phyloP scores from a whole-genome alignment of 352 stramenopile genomes.

The Halophytophthora polymorphica region DNA sequence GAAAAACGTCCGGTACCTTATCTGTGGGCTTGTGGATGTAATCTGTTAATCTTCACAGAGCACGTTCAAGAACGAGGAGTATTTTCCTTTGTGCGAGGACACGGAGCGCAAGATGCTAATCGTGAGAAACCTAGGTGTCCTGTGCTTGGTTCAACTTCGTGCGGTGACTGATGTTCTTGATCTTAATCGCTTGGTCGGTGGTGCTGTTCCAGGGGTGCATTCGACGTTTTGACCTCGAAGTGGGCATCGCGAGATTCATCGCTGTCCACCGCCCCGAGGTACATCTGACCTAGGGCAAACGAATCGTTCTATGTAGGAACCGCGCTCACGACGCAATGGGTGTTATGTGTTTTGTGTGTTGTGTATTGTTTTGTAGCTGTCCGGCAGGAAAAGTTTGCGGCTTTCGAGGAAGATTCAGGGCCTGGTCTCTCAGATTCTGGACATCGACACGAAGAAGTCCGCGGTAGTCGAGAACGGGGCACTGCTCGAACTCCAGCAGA shows the following conservation, averaged over 20 bases:
- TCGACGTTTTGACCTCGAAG: conserved; percentile 72
- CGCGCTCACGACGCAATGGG: not conserved
- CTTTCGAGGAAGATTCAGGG: conserved; percentile 66
- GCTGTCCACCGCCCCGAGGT: conserved; percentile 62
- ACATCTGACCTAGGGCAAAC: not conserved
- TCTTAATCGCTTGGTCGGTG: conserved; percentile 1
- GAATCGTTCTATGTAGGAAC: not conserved
- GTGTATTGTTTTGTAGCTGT: conserved; percentile 32
- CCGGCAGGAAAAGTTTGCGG: conserved; percentile 52
- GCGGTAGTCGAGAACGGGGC: conserved; percentile 65
- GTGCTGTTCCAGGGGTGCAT: conserved; percentile 42
- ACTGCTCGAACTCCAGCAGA: conserved; percentile 64
- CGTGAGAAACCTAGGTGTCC: conserved; percentile 18
- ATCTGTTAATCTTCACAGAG: conserved; percentile 29
- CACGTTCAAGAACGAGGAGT: conserved; percentile 71
- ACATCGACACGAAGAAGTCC: conserved; percentile 61
- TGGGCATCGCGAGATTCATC: conserved; percentile 74
- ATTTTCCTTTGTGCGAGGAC: conserved; percentile 76
- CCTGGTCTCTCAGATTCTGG: conserved; percentile 68
- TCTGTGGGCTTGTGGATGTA: not conserved
- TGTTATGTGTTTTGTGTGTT: not conserved
- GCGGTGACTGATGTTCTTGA: too few species aligned
- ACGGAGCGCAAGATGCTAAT: conserved; percentile 44
- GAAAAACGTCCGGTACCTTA: not conserved
- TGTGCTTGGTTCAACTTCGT: not conserved